These are phyloP conservation scores for Olyra latifolia DNA, from an alignment of 176 grass and related monocot genomes.

Conservation along the genomic window DNA sequence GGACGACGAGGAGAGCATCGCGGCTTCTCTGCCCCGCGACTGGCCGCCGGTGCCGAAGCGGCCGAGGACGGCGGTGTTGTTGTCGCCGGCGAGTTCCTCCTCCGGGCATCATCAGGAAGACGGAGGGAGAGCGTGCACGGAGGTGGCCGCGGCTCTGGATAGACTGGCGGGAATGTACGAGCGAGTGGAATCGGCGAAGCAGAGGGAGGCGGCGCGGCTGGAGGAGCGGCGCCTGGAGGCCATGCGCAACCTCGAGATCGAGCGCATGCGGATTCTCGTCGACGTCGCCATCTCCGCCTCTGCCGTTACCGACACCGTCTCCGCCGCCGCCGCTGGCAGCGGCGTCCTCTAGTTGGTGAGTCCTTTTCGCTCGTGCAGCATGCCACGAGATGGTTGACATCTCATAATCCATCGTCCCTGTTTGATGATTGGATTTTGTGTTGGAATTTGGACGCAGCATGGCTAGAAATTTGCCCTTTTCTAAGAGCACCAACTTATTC, in stretches of 20 bases:
- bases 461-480: background rate
- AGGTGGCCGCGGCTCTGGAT: slow-evolving; percentile 45
- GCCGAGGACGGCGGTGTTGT: slow-evolving; percentile 44
- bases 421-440: slow-evolving; percentile 7
- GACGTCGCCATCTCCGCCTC: slow-evolving; percentile 44
- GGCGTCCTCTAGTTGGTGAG: slow-evolving; percentile 40
- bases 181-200: slow-evolving; percentile 50
- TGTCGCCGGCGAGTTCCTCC: slow-evolving; percentile 35
- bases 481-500: background rate
- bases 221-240: slow-evolving; percentile 56
- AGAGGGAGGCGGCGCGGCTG: slow-evolving; percentile 50
- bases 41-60: slow-evolving; percentile 55
- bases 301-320: background rate
- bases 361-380: background rate
- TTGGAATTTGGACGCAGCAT: slow-evolving; percentile 1
- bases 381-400: background rate
- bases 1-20: background rate
- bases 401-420: background rate
- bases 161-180: slow-evolving; percentile 50
- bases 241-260: slow-evolving; percentile 53
- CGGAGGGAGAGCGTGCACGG: slow-evolving; percentile 17
- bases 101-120: slow-evolving; percentile 1
- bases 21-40: slow-evolving; percentile 36
- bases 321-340: background rate
- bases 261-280: slow-evolving; percentile 54